Base-by-base conservation (phyloP, 805 yeast species). In the Jamesozyma piceae region DNA sequence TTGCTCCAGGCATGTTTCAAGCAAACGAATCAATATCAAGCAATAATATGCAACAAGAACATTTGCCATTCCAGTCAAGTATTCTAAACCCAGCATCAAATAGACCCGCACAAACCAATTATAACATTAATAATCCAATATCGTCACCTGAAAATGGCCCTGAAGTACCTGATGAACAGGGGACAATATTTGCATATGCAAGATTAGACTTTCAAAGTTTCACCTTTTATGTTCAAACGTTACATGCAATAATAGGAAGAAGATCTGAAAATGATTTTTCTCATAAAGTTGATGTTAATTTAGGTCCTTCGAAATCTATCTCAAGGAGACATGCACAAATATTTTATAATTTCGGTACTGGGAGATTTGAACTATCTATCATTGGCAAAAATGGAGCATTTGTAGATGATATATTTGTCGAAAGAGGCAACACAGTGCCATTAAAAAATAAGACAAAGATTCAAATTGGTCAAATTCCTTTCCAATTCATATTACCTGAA, bases 311-410 rank as follows among this genome's bases (percentile, higher is more conserved):
- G 34, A 92, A 92, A 66, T 95, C 97, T 9, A 87, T 92, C 15
- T 87, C 96, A 5, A 69, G 98, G 57, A 72, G 87, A 45, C 98
- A 92, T 63, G 98, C 97, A 4, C 89, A 86, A 63, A 90, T 92
- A 14, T 90, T 89, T 60, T 92, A 90, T 67, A 92, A 92, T 60
- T 92, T 92, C 64, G 97, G 96, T 3, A 88, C 94, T 3, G 97
- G 90, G 59, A 67, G 95, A 49, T 92, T 92, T 57, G 98, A 92
- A 63, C 67, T 92, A 36, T 80, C 94, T 8, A 88, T 92, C 2
- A 70, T 89, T 52, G 98, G 98, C 17, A 74, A 95, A 52, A 92
- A 92, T 61, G 98, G 98, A 31, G 97, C 97, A 2, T 92, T 92
- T 69, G 95, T 92, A 3, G 92, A 90, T 62, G 95, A 88, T 50